Evolutionary conservation across 2,329 filamentous ascomycete genomes (phyloP).

Genomic region (Claviceps monticola): DNA sequence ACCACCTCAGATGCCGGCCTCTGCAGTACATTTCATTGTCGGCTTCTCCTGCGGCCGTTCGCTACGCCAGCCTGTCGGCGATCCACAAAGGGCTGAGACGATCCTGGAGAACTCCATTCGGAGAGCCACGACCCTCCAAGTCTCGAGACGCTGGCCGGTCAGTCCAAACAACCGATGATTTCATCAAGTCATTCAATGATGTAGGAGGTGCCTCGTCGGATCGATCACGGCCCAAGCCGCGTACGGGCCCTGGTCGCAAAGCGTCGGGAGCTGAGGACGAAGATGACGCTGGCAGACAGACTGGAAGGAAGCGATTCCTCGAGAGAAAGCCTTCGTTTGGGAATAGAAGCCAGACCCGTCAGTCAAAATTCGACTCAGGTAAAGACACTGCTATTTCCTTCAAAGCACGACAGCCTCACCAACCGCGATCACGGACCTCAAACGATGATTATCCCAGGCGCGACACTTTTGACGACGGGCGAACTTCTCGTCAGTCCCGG

Average conservation of each 20-base stretch:
- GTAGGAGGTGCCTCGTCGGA: constrained; percentile 15
- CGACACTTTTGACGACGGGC: neutral
- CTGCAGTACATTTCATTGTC: neutral
- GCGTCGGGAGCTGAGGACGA: constrained; percentile 20
- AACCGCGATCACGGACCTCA: constrained; percentile 2
- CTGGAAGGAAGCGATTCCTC: constrained; percentile 37
- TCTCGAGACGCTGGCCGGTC: constrained; percentile 7
- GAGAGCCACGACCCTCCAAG: constrained; percentile 9
- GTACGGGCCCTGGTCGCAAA: constrained; percentile 36
- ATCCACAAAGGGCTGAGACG: constrained; percentile 53
- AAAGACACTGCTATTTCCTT: constrained; percentile 15
- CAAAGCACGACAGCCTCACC: constrained; percentile 14
- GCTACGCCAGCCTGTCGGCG: constrained; percentile 40
- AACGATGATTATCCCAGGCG: neutral
- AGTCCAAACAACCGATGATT: constrained; percentile 2
- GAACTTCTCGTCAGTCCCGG: neutral
- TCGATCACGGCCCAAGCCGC: constrained; percentile 29
- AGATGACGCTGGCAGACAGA: constrained; percentile 22
- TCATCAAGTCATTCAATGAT: constrained; percentile 13
- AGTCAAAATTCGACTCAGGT: constrained; percentile 32
- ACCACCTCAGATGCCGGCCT: constrained; percentile 6
- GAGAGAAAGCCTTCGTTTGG: constrained; percentile 36
- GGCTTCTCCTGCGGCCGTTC: constrained; percentile 6
- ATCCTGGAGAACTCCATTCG: constrained; percentile 23
- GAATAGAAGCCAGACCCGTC: constrained; percentile 41